Evolutionary conservation across 2,329 filamentous ascomycete species (phyloP), one percentile per base, ranked within the genome.

Genomic region (Colletotrichum liaoningense): DNA sequence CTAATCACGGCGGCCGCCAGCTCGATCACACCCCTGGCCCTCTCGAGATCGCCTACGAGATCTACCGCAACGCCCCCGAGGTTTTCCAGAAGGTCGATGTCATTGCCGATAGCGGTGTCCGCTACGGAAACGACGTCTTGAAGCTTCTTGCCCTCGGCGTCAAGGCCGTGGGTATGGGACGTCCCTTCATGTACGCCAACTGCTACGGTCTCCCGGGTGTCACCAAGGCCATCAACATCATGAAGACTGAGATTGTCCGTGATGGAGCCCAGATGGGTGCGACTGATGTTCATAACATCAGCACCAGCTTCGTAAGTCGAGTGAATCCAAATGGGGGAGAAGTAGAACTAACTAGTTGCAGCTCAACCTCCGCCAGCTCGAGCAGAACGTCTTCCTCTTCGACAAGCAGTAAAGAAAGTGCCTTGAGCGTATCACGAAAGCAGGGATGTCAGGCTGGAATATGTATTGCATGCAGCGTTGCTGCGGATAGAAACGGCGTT

Each of bases 131-230:
- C 59, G 83, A 85, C 49, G 77, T 84, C 1, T 74, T 85, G 63
- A 85, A 85, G 78, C 77, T 82, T 19, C 76, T 85, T 24, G 81
- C 82, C 1, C 79, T 85, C 1, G 83, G 84, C 19, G 84, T 83
- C 22, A 83, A 81, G 71, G 81, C 79, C 11, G 81, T 85, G 1
- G 80, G 87, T 19, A 76, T 89, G 14, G 87, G 86, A 14, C 78
- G 87, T 16, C 79, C 83, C 0, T 83, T 87, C 76, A 87, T 89
- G 85, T 89, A 84, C 77, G 83, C 86, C 62, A 88, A 88, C 75
- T 78, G 84, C 49, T 89, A 86, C 75, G 87, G 87, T 3, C 79
- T 81, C 5, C 82, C 84, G 26, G 87, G 87, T 26, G 86, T 88
- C 3, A 79, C 79, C 67, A 84, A 83, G 79, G 82, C 82, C 6